Evolutionary conservation across 495 filamentous ascomycete species (phyloP), one percentile per base, ranked within the genome.

Genomic region (Aspergillus saccharolyticus): DNA sequence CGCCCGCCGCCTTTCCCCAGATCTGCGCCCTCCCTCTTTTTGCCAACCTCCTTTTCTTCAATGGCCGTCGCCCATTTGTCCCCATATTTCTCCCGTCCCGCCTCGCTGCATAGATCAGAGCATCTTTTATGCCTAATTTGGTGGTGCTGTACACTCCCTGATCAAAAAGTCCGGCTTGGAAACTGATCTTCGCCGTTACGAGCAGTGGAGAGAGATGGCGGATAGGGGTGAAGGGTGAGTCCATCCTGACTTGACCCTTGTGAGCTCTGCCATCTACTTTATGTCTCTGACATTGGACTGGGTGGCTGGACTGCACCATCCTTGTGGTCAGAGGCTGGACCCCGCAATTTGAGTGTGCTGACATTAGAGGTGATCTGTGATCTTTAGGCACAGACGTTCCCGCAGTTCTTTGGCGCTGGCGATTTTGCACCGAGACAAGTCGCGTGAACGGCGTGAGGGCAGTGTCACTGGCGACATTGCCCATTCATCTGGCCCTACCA

Each of bases 341-440:
- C 21, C 46, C 21, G 22, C 17, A 42, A 17, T 47, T 52, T 55
- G 39, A 58, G 58, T 56, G 55, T 51, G 66, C 71, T 73, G 59
- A 72, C 52, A 33, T 50, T 42, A 25, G 33, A 69, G 68, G 60
- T 48, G 59, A 22, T 42, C 50, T 18, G 1, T n/a, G 30, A 60
- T 55, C 42, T 55, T 19, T 63, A 81, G 78, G 57, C 80, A 81
- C 61, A 82, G 79, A 67, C 79, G 80, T 61, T 81, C 80, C 42
- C 79, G 74, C 57, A 80, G 80, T 61, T 68, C 74, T 25, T 59
- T 82, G 59, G 79, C 80, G 52, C 75, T 78, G 54, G 73, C 81
- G 49, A 66, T 83, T 25, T 68, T 83, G 19, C 72, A 76, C 61
- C 77, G 80, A 49, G 81, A 80, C 43, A 78, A 74, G 60, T 74